Evolutionary conservation across 352 stramenopile genomes (phyloP).

Genomic region (Thraustochytrium striatum): DNA sequence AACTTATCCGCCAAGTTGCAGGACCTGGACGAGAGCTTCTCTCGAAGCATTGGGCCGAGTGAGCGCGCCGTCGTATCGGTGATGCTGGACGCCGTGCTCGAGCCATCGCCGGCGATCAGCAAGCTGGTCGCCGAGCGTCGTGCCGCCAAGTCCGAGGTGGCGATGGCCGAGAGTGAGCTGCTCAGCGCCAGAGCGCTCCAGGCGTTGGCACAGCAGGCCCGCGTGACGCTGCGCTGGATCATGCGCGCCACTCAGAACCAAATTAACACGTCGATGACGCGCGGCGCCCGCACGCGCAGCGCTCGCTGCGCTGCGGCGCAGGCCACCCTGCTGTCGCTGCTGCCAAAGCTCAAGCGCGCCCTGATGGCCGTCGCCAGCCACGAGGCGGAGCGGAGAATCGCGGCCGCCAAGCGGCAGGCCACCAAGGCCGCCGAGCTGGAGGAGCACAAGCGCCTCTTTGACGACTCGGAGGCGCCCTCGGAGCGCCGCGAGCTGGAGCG

Average conservation of each 20-base stretch:
- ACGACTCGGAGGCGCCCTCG: constrained; percentile 1
- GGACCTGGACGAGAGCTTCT: no score
- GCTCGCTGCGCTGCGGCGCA: background rate
- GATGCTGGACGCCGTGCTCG: background rate
- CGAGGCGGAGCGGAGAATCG: background rate
- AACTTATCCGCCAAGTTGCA: no score
- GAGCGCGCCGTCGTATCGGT: no score
- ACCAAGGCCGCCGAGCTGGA: constrained; percentile 2
- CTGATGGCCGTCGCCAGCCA: background rate
- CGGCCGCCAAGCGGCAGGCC: background rate
- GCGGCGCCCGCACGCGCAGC: background rate
- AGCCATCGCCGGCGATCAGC: background rate
- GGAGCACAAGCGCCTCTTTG: background rate
- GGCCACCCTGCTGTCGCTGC: background rate
- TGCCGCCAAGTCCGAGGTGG: background rate
- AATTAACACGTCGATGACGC: background rate
- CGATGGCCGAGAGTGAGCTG: background rate
- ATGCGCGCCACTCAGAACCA: no score
- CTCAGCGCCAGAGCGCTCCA: background rate
- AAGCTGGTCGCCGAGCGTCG: background rate
- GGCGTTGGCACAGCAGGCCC: background rate
- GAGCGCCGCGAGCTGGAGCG: constrained; percentile 17
- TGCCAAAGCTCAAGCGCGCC: constrained; percentile 8
- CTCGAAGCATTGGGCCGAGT: no score
- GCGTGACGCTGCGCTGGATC: no score